Base-by-base conservation (phyloP, 768 basidiomycete species). In the Calocybe cyanea region DNA sequence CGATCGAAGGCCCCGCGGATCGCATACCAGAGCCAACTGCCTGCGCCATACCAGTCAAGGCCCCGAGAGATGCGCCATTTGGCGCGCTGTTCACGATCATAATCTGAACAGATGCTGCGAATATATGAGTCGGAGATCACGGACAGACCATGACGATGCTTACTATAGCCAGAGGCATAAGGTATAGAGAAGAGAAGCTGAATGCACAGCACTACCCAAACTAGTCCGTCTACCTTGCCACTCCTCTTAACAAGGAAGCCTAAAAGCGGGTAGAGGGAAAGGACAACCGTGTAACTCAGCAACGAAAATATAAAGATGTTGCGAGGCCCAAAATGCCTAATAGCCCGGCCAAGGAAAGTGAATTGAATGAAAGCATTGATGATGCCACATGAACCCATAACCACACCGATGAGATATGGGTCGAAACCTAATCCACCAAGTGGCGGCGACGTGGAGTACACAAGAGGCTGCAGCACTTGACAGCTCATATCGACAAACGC, bases 401-500 rank as follows among this genome's bases (percentile, higher is more conserved):
- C 76, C 21, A 67, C 61, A 5, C 87, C 87, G 30, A 89, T 89
- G 4, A 61, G 56, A 33, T 75, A 72, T 0, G 87, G 82, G 18
- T 71, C 63, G 32, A 89, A 66, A 3, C 85, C 85, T 4, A 87
- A 73, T 1, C 87, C 86, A 18, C 87, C 86, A 1, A 74, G 66
- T 13, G 64, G 61, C 37, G 78, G 60, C 0, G 86, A 78, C 0
- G 84, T 87, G 9, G 84, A 81, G 45, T 66, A 75, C 32, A 73
- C 61, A 38, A 76, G 62, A 7, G 73, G 73, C 19, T 61, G 48
- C 11, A 76, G 66, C 9, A 64, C 69, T 15, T 57, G 52, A 35
- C 63, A 55, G 33, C 56, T 51, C 64, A 71, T 70, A 46, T 70
- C 69, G 21, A 57, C 45, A 58, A 75, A 73, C 7, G 65, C 37